Evolutionary conservation across 78 protist species (phyloP).

Genomic region (Chrysochromulina parva): DNA sequence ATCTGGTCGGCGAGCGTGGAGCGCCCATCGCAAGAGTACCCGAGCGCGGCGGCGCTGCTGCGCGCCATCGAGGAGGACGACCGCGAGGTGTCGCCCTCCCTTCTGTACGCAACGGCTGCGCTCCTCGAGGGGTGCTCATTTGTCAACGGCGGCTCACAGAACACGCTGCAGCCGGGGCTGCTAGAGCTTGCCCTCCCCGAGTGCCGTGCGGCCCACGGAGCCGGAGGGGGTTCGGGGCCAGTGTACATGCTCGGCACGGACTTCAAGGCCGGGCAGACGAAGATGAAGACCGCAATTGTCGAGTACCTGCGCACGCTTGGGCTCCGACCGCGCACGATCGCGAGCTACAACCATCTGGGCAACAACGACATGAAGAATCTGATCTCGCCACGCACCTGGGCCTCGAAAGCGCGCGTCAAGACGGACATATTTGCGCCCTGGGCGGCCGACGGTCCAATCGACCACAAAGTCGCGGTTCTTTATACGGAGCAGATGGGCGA

Average conservation of each 20-base stretch:
- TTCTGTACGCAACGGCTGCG: neutral
- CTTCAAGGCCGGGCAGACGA: neutral
- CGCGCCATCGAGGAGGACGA: neutral
- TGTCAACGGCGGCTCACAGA: neutral
- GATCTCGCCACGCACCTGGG: neutral
- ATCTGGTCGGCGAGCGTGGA: neutral
- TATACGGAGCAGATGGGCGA: neutral
- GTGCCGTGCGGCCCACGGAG: neutral
- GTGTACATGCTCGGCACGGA: neutral
- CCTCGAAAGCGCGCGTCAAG: neutral
- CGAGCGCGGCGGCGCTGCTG: neutral
- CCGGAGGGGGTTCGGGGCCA: neutral
- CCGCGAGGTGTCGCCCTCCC: neutral
- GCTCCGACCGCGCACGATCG: neutral
- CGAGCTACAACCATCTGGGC: neutral
- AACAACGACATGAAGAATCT: neutral
- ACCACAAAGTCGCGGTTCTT: neutral
- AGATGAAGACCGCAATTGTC: neutral
- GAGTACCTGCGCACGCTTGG: neutral
- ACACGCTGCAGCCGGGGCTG: neutral
- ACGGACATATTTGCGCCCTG: neutral
- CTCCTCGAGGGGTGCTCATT: neutral
- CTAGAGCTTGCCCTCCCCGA: neutral
- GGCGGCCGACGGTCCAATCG: neutral
- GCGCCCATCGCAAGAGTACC: neutral